Base-by-base conservation (phyloP, 2,329 filamentous ascomycete species). In the Nannizziopsis arthrosporioides region DNA sequence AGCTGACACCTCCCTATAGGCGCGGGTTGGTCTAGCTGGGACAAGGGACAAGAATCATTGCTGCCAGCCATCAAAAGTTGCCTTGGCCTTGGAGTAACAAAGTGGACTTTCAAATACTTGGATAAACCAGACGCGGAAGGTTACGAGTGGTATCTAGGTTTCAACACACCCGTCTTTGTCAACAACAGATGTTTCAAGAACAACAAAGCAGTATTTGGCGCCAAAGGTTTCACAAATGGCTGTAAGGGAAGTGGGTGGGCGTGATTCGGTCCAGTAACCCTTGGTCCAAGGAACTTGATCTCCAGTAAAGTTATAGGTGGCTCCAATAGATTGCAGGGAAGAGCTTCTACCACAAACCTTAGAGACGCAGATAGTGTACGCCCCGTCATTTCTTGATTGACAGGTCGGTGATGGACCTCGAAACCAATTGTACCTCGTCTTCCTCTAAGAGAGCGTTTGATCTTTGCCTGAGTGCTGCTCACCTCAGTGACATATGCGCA, bases 21-120 rank as follows among this genome's bases (percentile, higher is more conserved):
- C 27, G 55, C 50, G n/a, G 58, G 59, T 14, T 62, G 52, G 44
- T 49, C 57, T 12, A 58, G 51, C 19, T 57, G 50, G 30, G 59
- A 59, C 47, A 55, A 50, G 5, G 59, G 59, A 1, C 52, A 58
- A 42, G 52, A 59, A 42, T 54, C 59, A 15, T 36, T 61, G 15
- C 42, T 56, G 35, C 51, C 44, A 19, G 36, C 42, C 36, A 39
- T 53, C 14, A 54, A 54, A 15, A 44, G 49, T 8, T 60, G 57
- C 48, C 43, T 55, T 30, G 58, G 57, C 9, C 31, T 37, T 2
- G 55, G 53, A 34, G 43, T 49, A 30, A 56, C 58, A 17, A 44
- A 34, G 14, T 62, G 56, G 57, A 57, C 50, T 48, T 62, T 62
- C 45, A 44, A 58, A 17, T 61, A 62, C 41, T n/a, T n/a, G n/a